Percentiles rank a stretch among this genome's conserved stretches.
Evolutionary conservation across 768 basidiomycete species (phyloP).

Genomic region (Gymnopilus junonius): DNA sequence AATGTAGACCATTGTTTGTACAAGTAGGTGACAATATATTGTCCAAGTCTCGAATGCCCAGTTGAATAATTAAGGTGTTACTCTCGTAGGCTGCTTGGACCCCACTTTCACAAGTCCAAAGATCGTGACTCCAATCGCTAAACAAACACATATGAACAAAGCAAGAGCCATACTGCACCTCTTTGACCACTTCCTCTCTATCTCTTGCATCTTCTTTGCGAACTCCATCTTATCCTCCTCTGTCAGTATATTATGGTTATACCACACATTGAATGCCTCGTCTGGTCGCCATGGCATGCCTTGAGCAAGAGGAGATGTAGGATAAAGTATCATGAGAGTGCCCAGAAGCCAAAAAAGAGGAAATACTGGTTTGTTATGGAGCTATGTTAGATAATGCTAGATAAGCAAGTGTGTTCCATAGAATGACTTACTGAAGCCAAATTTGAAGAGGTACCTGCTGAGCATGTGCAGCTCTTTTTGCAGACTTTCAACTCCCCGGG

Average conservation of each 20-base stretch:
- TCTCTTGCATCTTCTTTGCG: conserved; percentile 11
- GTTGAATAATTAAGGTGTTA: no score
- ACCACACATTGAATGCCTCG: conserved; percentile 14
- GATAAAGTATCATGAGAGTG: conserved; percentile 12
- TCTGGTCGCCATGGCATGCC: conserved; percentile 15
- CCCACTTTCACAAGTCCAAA: conserved; percentile 17
- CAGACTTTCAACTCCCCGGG: conserved; percentile 1
- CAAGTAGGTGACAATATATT: no score
- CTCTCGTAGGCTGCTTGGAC: no score
- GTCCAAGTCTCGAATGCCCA: no score
- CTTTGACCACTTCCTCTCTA: conserved; percentile 22
- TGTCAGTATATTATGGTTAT: conserved; percentile 16
- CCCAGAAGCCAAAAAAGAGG: conserved; percentile 24
- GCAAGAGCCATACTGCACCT: conserved; percentile 14
- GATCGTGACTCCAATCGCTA: conserved; percentile 17
- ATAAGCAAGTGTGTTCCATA: no score
- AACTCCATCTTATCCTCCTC: conserved; percentile 18
- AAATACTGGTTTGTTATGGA: conserved; percentile 13
- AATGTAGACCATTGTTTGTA: no score
- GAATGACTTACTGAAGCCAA: conserved; percentile 19
- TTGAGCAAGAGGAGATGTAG: conserved; percentile 5
- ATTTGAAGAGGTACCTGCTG: conserved; percentile 20
- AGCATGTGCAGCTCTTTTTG: conserved; percentile 18
- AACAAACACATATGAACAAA: conserved; percentile 5
- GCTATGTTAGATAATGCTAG: background rate